phyloP scores from a whole-genome alignment of 768 basidiomycete species.

The Tylopilus vinaceipallidus region DNA sequence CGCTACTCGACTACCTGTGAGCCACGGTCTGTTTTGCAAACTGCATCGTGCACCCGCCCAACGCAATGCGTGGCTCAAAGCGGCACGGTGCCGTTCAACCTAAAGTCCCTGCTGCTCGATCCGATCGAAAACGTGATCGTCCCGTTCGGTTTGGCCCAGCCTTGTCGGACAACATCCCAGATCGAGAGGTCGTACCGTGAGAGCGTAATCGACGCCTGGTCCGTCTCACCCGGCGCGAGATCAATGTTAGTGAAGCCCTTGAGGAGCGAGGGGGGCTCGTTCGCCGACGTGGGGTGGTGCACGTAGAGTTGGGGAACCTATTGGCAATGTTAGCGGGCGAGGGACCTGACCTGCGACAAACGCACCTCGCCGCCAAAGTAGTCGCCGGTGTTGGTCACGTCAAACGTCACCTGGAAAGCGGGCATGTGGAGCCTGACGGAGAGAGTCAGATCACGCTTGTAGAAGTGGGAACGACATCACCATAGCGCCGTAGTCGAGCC shows the following conservation, averaged over 20 bases:
- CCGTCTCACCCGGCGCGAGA: conserved; percentile 45
- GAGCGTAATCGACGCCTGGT: conserved; percentile 51
- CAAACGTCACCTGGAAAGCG: conserved; percentile 59
- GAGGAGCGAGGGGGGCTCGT: conserved; percentile 70
- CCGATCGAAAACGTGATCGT: conserved; percentile 62
- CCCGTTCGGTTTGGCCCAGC: conserved; percentile 71
- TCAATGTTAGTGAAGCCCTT: conserved; percentile 67
- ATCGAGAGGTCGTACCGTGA: conserved; percentile 70
- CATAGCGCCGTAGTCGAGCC: conserved; percentile 65
- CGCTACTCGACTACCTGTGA: too few species aligned
- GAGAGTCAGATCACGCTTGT: background rate
- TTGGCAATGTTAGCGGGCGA: too few species aligned
- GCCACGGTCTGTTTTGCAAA: too few species aligned
- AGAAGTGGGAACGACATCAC: conserved; percentile 27
- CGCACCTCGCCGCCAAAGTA: conserved; percentile 65
- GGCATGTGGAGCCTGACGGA: conserved; percentile 60
- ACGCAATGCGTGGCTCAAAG: conserved; percentile 4
- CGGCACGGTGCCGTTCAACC: conserved; percentile 44
- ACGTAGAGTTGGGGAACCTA: conserved; percentile 77
- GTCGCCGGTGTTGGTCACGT: conserved; percentile 61
- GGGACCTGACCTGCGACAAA: background rate
- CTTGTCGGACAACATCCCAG: conserved; percentile 74
- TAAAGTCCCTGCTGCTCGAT: conserved; percentile 62
- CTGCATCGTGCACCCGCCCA: too few species aligned
- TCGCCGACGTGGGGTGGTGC: conserved; percentile 58